Evolutionary conservation across 192 early-diverging fungal species (phyloP).

Genomic region (Ramicandelaber brevisporus): DNA sequence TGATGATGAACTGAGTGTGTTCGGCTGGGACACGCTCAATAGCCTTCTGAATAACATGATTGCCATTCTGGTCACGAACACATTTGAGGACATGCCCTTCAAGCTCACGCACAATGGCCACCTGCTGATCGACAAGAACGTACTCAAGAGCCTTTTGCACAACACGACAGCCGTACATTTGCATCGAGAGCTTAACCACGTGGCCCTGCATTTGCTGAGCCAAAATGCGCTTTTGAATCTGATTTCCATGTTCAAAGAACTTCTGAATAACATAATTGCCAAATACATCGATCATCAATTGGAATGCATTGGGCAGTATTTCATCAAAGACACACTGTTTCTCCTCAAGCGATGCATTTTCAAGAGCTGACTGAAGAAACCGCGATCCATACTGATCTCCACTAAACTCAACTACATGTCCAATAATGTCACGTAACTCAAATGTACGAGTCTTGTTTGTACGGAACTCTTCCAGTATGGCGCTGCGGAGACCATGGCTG

Average conservation of each 20-base stretch:
- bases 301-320: slow-evolving; percentile 66
- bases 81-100: slow-evolving; percentile 93
- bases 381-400: slow-evolving; percentile 96
- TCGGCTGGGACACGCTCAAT: slow-evolving; percentile 85
- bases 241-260: slow-evolving; percentile 96
- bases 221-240: slow-evolving; percentile 73
- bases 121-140: slow-evolving; percentile 76
- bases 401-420: slow-evolving; percentile 90
- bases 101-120: slow-evolving; percentile 66
- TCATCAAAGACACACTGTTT: slow-evolving; percentile 96
- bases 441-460: slow-evolving; percentile 94
- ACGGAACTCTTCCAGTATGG: slow-evolving; percentile 88
- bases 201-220: slow-evolving; percentile 93
- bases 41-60: slow-evolving; percentile 98
- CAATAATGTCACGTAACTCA: slow-evolving; percentile 86
- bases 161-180: slow-evolving; percentile 99
- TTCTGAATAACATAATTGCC: slow-evolving; percentile 99
- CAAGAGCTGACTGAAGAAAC: slow-evolving; percentile 96
- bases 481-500: slow-evolving; percentile 44
- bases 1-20: slow-evolving; percentile 90
- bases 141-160: slow-evolving; percentile 97
- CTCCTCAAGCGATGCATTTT: slow-evolving; percentile 74
- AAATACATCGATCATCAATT: slow-evolving; percentile 98
- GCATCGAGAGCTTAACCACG: slow-evolving; percentile 73
- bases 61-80: slow-evolving; percentile 99